A percentile compares a stretch with the other conserved stretches of the same genome.
Evolutionary conservation across 371 early-diverging fungal genomes (phyloP).

Genomic region (Thermomucor indicae-seudaticae): DNA sequence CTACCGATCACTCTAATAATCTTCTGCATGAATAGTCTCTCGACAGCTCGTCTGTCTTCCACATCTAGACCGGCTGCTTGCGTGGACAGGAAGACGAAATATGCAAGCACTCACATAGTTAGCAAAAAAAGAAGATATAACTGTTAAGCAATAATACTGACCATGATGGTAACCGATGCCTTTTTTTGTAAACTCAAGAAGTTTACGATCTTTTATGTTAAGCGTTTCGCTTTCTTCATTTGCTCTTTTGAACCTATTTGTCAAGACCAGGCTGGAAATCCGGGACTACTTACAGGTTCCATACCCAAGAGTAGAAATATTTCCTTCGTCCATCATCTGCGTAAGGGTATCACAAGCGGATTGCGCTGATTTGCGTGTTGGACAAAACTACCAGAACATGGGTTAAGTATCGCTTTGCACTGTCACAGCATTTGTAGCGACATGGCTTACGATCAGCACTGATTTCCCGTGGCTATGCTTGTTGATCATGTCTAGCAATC

Average conservation of each 20-base stretch:
- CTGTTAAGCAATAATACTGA: too few species aligned
- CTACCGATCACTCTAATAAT: slow-evolving; percentile 66
- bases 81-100: too few species aligned
- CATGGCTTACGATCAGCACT: slow-evolving; percentile 53
- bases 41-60: slow-evolving; percentile 62
- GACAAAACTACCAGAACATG: slow-evolving; percentile 58
- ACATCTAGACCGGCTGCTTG: slow-evolving; percentile 61
- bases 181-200: slow-evolving; percentile 35
- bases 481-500: slow-evolving; percentile 58
- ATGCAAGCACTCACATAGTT: too few species aligned
- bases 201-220: slow-evolving; percentile 24
- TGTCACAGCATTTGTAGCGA: background rate
- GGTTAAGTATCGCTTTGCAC: background rate
- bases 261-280: too few species aligned
- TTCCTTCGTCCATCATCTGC: slow-evolving; percentile 22
- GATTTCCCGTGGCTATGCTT: slow-evolving; percentile 56
- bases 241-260: too few species aligned
- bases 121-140: too few species aligned
- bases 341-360: slow-evolving; percentile 55
- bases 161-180: slow-evolving; percentile 80
- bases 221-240: background rate
- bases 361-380: slow-evolving; percentile 67
- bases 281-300: too few species aligned
- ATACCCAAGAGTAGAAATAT: slow-evolving; percentile 18
- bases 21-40: slow-evolving; percentile 58